Percentiles rank a stretch among this genome's conserved stretches.
phyloP scores from a whole-genome alignment of 2,329 filamentous ascomycete genomes.

The Paecilomyces sp. region DNA sequence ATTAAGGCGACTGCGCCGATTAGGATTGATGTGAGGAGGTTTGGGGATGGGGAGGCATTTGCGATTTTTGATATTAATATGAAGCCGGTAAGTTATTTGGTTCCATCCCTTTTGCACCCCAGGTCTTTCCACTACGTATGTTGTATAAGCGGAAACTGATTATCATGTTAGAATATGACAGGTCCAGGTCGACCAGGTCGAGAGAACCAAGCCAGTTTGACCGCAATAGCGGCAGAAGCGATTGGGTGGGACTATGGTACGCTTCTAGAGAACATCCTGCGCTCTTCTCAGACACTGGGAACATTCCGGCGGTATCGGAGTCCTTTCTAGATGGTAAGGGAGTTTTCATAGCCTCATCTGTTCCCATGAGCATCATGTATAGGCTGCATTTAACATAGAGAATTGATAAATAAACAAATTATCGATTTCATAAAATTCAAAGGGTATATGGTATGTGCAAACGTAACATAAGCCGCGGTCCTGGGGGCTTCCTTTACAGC shows the following conservation, averaged over 20 bases:
- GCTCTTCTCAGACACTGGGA: constrained; percentile 12
- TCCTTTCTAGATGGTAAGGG: not conserved
- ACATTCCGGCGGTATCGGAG: constrained; percentile 1
- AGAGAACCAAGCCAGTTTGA: constrained; percentile 43
- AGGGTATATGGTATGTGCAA: not conserved
- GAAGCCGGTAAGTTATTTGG: constrained; percentile 37
- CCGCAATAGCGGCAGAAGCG: constrained; percentile 35
- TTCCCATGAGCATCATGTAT: not conserved
- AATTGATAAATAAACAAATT: not conserved
- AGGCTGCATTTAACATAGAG: not conserved
- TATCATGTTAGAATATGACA: constrained; percentile 36
- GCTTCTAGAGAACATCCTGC: constrained; percentile 31
- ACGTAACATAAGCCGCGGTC: not conserved
- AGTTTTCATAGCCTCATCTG: too few relatives aligned
- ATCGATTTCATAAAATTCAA: not conserved
- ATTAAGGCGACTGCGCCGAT: constrained; percentile 4
- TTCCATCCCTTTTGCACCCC: too few relatives aligned
- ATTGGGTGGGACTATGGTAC: constrained; percentile 38
- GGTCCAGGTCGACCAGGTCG: constrained; percentile 42
- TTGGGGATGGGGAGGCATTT: constrained; percentile 29
- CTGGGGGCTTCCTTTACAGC: not conserved
- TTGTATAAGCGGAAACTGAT: not conserved
- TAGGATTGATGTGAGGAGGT: constrained; percentile 34
- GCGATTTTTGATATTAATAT: constrained; percentile 47
- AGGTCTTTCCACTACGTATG: not conserved